phyloP scores from a whole-genome alignment of 2,329 filamentous ascomycete species.

The Basipetospora chlamydospora region DNA sequence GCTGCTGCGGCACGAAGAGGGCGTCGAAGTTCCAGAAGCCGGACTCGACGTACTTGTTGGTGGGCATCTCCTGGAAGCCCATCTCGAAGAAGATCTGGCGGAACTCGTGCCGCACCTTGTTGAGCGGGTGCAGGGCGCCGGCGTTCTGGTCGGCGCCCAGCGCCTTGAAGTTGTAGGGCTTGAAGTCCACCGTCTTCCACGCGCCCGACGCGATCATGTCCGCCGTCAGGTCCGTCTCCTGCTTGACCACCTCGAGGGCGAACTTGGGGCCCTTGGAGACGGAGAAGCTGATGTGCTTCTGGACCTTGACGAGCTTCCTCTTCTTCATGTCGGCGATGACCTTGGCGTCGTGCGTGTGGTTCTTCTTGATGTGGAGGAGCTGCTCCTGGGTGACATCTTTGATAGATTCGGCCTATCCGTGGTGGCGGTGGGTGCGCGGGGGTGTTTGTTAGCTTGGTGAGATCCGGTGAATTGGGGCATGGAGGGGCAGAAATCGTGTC shows the following conservation, averaged over 20 bases:
- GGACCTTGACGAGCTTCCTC: conserved; percentile 71
- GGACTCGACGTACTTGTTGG: conserved; percentile 82
- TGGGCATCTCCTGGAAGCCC: conserved; percentile 98
- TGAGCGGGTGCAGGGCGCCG: conserved; percentile 55
- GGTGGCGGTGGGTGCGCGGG: background rate
- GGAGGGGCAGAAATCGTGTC: background rate
- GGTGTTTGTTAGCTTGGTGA: background rate
- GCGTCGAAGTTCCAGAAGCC: conserved; percentile 99
- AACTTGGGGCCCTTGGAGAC: conserved; percentile 79
- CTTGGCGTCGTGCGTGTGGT: conserved; percentile 60
- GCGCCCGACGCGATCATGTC: conserved; percentile 81
- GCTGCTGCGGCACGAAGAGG: conserved; percentile 93
- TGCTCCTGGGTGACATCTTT: conserved; percentile 65
- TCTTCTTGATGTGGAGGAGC: conserved; percentile 57
- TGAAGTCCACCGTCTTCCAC: conserved; percentile 89
- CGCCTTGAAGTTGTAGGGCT: conserved; percentile 61
- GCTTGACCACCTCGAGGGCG: conserved; percentile 73
- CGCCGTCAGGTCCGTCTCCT: conserved; percentile 87
- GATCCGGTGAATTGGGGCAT: background rate
- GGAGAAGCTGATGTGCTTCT: conserved; percentile 76
- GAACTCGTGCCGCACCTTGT: conserved; percentile 93
- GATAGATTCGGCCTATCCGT: conserved; percentile 50
- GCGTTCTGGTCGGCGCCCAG: conserved; percentile 46
- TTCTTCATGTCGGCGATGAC: conserved; percentile 72
- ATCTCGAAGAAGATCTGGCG: conserved; percentile 98